Conservation (phyloP, 768 basidiomycete species). For the Sutorius australiensis region DNA sequence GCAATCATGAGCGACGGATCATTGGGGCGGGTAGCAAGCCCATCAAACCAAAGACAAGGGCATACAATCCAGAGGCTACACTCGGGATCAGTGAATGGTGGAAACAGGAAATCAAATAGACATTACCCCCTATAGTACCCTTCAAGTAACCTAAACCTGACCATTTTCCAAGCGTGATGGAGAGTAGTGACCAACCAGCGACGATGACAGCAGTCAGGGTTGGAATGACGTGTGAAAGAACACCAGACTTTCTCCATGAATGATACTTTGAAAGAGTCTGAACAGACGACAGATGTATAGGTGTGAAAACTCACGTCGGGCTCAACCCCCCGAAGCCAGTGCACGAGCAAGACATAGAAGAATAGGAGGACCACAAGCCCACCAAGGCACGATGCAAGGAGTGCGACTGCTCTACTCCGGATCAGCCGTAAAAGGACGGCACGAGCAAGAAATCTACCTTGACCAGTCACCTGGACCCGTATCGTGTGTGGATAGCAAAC, state of each 20-base stretch:
- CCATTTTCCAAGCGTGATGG: constrained; percentile 63
- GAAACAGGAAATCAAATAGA: background rate
- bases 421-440: constrained; percentile 4
- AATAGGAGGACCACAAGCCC: constrained; percentile 65
- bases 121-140: constrained; percentile 59
- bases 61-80: constrained; percentile 66
- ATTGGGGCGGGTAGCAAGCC: constrained; percentile 68
- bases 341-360: constrained; percentile 64
- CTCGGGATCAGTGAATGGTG: constrained; percentile 2
- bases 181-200: constrained; percentile 61
- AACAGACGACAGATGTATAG: background rate
- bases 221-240: constrained; percentile 66
- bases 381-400: constrained; percentile 51
- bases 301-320: constrained; percentile 54
- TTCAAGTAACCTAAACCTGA: constrained; percentile 60
- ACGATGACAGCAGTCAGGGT: constrained; percentile 68
- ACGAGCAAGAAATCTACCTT: constrained; percentile 35
- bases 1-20: constrained; percentile 41
- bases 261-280: constrained; percentile 49
- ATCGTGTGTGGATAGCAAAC: constrained; percentile 30
- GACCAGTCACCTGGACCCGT: constrained; percentile 45
- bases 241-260: constrained; percentile 68
- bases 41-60: constrained; percentile 67
- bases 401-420: constrained; percentile 46
- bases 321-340: constrained; percentile 62